Evolutionary conservation across 225 moss, liverwort and hornwort species (phyloP).

Genomic region (Physcomitrellopsis africana): DNA sequence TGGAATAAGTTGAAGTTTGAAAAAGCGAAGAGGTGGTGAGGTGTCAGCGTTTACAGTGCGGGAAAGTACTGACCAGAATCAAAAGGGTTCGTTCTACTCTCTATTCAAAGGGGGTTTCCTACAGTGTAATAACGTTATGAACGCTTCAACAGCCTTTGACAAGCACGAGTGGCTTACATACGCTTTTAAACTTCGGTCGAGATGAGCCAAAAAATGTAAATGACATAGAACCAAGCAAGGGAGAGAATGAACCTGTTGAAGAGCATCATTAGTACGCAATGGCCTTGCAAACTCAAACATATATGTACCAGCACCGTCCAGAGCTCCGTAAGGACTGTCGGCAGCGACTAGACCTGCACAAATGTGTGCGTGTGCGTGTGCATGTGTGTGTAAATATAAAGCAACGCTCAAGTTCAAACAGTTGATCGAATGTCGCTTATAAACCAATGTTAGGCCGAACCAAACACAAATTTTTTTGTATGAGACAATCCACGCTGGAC

Average conservation of each 20-base stretch:
- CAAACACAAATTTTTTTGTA: slow-evolving; percentile 4
- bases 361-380: not conserved
- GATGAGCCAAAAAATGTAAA: not conserved
- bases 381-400: not conserved
- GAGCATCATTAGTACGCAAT: slow-evolving; percentile 81
- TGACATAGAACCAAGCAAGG: slow-evolving; percentile 9
- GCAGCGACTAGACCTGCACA: slow-evolving; percentile 68
- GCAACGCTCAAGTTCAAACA: slow-evolving; percentile 12
- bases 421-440: not conserved
- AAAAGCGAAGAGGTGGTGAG: not conserved
- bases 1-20: not conserved
- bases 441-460: slow-evolving; percentile 13
- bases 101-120: too few relatives aligned
- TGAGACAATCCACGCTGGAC: slow-evolving; percentile 1
- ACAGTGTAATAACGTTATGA: too few relatives aligned
- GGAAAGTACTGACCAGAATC: slow-evolving; percentile 17
- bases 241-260: slow-evolving; percentile 76
- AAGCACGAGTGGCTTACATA: not conserved
- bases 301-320: slow-evolving; percentile 70
- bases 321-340: slow-evolving; percentile 71
- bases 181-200: not conserved
- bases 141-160: too few relatives aligned
- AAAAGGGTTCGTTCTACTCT: not conserved
- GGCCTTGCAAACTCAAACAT: slow-evolving; percentile 91
- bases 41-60: not conserved